Percentiles rank a stretch among this genome's conserved stretches.
Evolutionary conservation across 108 stramenopile species (phyloP).

Genomic region (Cyclostephanos tholiformis): DNA sequence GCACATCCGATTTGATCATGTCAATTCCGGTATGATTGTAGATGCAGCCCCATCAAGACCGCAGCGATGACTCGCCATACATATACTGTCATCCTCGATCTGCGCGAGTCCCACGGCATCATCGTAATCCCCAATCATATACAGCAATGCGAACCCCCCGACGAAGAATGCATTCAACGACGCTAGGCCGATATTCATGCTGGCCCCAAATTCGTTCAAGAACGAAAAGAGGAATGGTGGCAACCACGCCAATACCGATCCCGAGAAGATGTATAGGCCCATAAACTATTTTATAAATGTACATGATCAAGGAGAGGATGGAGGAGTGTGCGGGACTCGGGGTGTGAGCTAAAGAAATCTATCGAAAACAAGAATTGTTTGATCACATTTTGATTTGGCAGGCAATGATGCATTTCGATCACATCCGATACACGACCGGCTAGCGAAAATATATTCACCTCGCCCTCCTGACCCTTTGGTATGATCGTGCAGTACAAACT

Average conservation of each 20-base stretch:
- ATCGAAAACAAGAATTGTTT: no score
- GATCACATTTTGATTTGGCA: no score
- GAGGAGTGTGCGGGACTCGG: no score
- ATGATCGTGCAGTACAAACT: constrained; percentile 54
- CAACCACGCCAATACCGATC: constrained; percentile 60
- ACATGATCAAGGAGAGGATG: no score
- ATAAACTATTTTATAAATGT: constrained; percentile 21
- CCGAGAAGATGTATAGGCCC: constrained; percentile 56
- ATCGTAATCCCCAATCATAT: constrained; percentile 48
- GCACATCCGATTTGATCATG: neutral
- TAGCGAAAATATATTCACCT: constrained; percentile 2
- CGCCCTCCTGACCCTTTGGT: constrained; percentile 48
- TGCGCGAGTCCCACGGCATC: constrained; percentile 57
- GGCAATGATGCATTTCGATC: no score
- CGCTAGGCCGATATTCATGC: constrained; percentile 43
- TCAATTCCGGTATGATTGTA: neutral
- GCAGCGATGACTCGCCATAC: neutral
- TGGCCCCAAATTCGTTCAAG: constrained; percentile 52
- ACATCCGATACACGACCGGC: no score
- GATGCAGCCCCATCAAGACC: neutral
- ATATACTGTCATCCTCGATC: neutral
- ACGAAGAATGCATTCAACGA: constrained; percentile 49
- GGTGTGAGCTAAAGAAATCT: no score
- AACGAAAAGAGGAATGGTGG: constrained; percentile 66
- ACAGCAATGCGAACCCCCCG: constrained; percentile 27